Evolutionary conservation across 306 rosid species (phyloP).

Genomic region (Crotalaria pallida): DNA sequence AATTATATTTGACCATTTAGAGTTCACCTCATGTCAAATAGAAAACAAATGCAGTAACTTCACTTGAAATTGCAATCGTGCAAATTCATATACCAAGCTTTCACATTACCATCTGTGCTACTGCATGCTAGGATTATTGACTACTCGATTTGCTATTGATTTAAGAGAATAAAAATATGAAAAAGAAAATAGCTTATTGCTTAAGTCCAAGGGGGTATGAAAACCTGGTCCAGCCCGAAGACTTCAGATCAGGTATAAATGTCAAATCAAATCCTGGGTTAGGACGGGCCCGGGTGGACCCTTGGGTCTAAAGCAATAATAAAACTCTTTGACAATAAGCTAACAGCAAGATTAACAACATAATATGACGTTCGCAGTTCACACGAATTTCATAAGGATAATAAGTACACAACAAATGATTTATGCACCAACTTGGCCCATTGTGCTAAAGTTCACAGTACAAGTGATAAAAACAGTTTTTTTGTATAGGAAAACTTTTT

Average conservation of each 20-base stretch:
- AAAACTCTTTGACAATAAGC: background rate
- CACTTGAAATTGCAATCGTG: background rate
- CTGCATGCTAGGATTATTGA: background rate
- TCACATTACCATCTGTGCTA: background rate
- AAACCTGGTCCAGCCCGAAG: too few relatives aligned
- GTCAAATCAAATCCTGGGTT: too few relatives aligned
- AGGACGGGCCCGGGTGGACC: too few relatives aligned
- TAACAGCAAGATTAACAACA: background rate
- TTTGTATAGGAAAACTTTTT: too few relatives aligned
- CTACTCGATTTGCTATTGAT: background rate
- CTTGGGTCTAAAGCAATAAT: background rate
- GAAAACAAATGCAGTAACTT: conserved; percentile 5
- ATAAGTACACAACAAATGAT: conserved; percentile 12
- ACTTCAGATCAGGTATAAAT: too few relatives aligned
- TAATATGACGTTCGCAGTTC: background rate
- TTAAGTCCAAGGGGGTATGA: background rate
- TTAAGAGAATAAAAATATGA: background rate
- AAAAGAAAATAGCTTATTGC: background rate
- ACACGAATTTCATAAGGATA: background rate
- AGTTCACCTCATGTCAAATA: conserved; percentile 2
- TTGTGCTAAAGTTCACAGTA: background rate
- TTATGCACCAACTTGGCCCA: background rate
- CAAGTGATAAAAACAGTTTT: too few relatives aligned
- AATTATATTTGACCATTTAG: background rate
- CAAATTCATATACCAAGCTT: conserved; percentile 6